phyloP scores from a whole-genome alignment of 768 basidiomycete species.

The Tubosaeta sp. region DNA sequence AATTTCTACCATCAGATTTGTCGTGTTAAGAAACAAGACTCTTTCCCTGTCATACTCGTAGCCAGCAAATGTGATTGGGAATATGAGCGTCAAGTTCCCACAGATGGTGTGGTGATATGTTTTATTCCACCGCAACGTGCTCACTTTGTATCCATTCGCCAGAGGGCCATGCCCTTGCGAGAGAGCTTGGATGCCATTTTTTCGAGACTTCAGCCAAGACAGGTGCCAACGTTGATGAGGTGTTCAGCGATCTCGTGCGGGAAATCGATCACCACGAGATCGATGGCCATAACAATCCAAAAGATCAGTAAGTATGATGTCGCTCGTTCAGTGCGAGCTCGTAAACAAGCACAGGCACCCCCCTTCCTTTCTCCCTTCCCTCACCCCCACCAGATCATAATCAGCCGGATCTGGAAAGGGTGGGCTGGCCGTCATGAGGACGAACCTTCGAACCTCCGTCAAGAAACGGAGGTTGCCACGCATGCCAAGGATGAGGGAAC shows the following conservation, averaged over 20 bases:
- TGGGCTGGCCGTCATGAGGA: conserved; percentile 42
- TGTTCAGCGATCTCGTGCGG: conserved; percentile 87
- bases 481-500: conserved; percentile 44
- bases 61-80: conserved; percentile 97
- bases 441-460: conserved; percentile 44
- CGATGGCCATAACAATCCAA: no score
- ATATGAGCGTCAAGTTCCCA: conserved; percentile 93
- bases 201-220: conserved; percentile 97
- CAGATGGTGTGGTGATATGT: conserved; percentile 63
- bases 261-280: conserved; percentile 76
- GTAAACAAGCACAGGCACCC: not conserved
- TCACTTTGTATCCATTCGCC: conserved; percentile 5
- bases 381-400: not conserved
- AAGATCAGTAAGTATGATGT: no score
- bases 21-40: conserved; percentile 93
- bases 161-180: conserved; percentile 98
- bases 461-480: conserved; percentile 45
- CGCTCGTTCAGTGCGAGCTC: no score
- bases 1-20: conserved; percentile 96
- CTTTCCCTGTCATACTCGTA: conserved; percentile 92
- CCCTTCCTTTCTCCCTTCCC: not conserved
- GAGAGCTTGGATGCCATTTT: conserved; percentile 90
- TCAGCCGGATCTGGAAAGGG: conserved; percentile 27
- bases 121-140: not conserved
- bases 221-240: conserved; percentile 94